Conservation (phyloP, 805 yeast genomes). For the Dipodascus geniculatus region DNA sequence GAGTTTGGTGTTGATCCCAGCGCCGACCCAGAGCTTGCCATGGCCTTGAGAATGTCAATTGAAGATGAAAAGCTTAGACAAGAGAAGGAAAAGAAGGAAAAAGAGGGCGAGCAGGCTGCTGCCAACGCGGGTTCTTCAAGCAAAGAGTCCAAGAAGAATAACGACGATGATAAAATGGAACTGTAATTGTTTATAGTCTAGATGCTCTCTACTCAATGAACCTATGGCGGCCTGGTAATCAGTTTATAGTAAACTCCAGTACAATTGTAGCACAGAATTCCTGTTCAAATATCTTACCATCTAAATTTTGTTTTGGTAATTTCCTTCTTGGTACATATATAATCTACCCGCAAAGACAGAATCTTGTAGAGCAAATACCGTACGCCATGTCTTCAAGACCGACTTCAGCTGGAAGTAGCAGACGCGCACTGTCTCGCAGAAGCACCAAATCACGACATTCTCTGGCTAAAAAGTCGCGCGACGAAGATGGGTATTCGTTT, state of each 20-base stretch:
- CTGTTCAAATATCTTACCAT: neutral
- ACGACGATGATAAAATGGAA: constrained; percentile 1
- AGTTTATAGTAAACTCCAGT: no score
- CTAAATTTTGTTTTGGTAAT: neutral
- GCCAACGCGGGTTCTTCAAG: neutral
- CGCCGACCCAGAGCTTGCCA: constrained; percentile 93
- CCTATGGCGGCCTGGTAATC: no score
- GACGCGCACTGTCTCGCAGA: neutral
- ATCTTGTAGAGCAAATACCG: no score
- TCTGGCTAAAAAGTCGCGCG: neutral
- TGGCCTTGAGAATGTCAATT: constrained; percentile 86
- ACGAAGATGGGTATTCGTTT: neutral
- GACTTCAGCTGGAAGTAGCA: neutral
- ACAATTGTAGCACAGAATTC: neutral
- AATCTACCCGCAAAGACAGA: no score
- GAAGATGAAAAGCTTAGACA: constrained; percentile 93
- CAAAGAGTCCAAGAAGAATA: neutral
- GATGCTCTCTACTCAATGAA: no score
- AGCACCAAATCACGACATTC: neutral
- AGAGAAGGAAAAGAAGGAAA: constrained; percentile 37
- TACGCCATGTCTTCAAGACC: neutral
- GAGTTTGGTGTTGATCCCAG: constrained; percentile 74
- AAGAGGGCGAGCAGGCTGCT: constrained; percentile 8
- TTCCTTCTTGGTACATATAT: neutral
- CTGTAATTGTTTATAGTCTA: neutral